Base-by-base conservation (phyloP, 2,329 filamentous ascomycete species). In the Fusarium haematococcum region DNA sequence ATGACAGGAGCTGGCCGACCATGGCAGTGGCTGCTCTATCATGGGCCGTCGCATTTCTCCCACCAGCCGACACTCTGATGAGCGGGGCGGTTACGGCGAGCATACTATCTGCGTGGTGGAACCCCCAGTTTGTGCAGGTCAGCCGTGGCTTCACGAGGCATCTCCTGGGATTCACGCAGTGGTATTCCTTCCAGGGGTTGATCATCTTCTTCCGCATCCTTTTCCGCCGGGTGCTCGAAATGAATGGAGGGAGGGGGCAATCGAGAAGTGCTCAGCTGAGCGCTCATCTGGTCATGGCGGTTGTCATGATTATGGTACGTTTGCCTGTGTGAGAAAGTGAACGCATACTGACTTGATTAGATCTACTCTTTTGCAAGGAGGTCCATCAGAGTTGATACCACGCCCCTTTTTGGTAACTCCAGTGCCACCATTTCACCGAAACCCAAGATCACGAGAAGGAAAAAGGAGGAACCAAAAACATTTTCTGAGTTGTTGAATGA, bases 171-270 rank as follows among this genome's bases (percentile, higher is more conserved):
- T 87, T 94, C 14, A 84, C 85, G 5, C 87, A 90, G 61, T 93
- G 93, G 87, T 94, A 94, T 78, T 86, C 86, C 1, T 88, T 92
- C 70, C 93, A 95, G 77, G 79, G 87, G 2, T 79, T 92, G 35
- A 86, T 91, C 25, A 79, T 94, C 13, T 79, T 87, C 7, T 82
- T 91, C 13, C 88, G 93, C 41, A 81, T 87, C 48, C 76, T 87
- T 18, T 88, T 90, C 59, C 81, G 85, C 23, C 83, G 81, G 16
- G 80, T 88, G 20, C 73, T 84, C 1, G 81, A 83, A 45, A 80
- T 85, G 71, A 80, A 84, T n/a, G 80, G 82, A 4, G 81, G 83
- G 0, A 79, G 83, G 25, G 81, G 80, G 2, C 76, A 84, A 9
- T 83, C 84, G 4, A 77, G 81, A 6, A 82, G 81, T n/a, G 83